phyloP scores from a whole-genome alignment of 108 stramenopile genomes.

The Cyclotella sp. region DNA sequence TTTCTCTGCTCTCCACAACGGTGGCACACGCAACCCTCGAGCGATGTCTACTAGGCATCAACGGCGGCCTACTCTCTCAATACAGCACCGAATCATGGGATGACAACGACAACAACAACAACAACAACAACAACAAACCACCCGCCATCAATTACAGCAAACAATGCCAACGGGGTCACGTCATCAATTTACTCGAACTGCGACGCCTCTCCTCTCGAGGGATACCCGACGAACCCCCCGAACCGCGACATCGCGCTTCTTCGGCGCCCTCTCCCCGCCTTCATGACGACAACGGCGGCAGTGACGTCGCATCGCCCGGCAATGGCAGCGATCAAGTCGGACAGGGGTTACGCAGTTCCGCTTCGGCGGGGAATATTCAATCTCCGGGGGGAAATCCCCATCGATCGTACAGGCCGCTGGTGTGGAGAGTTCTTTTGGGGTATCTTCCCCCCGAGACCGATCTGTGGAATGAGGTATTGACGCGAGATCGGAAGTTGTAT shows the following conservation, averaged over 20 bases:
- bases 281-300: too few relatives aligned
- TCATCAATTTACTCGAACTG: slow-evolving; percentile 63
- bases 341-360: not conserved
- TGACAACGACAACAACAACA: not conserved
- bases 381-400: slow-evolving; percentile 19
- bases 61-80: slow-evolving; percentile 3
- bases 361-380: not conserved
- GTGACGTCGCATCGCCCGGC: not conserved
- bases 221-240: slow-evolving; percentile 63
- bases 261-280: not conserved
- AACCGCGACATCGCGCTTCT: slow-evolving; percentile 3
- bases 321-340: too few relatives aligned
- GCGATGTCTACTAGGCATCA: slow-evolving; percentile 34
- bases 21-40: slow-evolving; percentile 46
- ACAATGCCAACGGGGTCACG: slow-evolving; percentile 51
- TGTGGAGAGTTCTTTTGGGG: slow-evolving; percentile 80
- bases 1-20: slow-evolving; percentile 39
- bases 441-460: slow-evolving; percentile 62
- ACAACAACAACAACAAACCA: not conserved
- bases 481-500: slow-evolving; percentile 64
- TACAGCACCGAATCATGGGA: not conserved
- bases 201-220: slow-evolving; percentile 65
- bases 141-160: slow-evolving; percentile 36
- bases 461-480: slow-evolving; percentile 60
- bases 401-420: slow-evolving; percentile 66